phyloP scores from a whole-genome alignment of 805 yeast species.

The Vanderwaltozyma verrucispora region DNA sequence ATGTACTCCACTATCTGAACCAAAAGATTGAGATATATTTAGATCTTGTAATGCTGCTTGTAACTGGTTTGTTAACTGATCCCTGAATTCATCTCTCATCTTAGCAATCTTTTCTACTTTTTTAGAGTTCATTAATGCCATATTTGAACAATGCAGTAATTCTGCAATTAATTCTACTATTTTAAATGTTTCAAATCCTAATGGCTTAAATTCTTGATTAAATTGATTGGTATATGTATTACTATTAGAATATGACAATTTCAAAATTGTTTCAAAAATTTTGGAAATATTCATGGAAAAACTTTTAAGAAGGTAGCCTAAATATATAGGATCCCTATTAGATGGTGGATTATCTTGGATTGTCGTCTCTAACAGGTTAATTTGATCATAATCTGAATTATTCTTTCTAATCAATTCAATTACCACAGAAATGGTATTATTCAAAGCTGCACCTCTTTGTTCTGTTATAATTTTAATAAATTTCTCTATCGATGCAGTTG shows the following conservation, averaged over 20 bases:
- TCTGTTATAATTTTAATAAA: slow-evolving; percentile 60
- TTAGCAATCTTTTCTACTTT: slow-evolving; percentile 56
- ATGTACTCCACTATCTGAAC: not conserved
- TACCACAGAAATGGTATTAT: slow-evolving; percentile 84
- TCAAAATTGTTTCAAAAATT: slow-evolving; percentile 14
- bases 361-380: slow-evolving; percentile 67
- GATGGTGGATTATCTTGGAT: slow-evolving; percentile 81
- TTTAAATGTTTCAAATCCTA: slow-evolving; percentile 87
- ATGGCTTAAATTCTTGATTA: slow-evolving; percentile 50
- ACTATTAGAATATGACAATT: slow-evolving; percentile 6
- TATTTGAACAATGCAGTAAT: slow-evolving; percentile 91
- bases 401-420: slow-evolving; percentile 90
- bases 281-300: slow-evolving; percentile 52
- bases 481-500: slow-evolving; percentile 48
- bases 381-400: slow-evolving; percentile 85
- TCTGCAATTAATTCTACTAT: slow-evolving; percentile 91
- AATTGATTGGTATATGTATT: slow-evolving; percentile 48
- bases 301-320: slow-evolving; percentile 71
- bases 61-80: slow-evolving; percentile 34
- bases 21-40: slow-evolving; percentile 3
- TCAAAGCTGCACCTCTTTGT: slow-evolving; percentile 67
- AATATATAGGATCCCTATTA: slow-evolving; percentile 77
- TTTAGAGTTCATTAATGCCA: slow-evolving; percentile 78
- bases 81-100: slow-evolving; percentile 60
- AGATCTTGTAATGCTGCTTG: slow-evolving; percentile 28